These are phyloP conservation scores for Musa balbisiana DNA, from an alignment of 202 grass and related monocot genomes.

Conservation along the genomic window DNA sequence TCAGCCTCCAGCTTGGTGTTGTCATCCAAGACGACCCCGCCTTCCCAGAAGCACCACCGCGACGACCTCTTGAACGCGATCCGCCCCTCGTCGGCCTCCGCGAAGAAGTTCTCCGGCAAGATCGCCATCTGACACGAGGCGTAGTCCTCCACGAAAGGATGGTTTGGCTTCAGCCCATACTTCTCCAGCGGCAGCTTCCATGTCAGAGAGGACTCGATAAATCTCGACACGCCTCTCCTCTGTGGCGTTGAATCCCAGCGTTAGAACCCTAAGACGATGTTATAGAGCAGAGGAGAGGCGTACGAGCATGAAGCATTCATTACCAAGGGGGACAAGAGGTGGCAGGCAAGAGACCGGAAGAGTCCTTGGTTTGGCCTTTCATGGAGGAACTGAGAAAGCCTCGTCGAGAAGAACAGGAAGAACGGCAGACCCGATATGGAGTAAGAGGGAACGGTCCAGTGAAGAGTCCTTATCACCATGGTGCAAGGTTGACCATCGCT, in stretches of 20 bases:
- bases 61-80: constrained; percentile 53
- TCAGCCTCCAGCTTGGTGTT: constrained; percentile 69
- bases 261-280: not conserved
- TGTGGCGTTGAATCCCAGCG: constrained; percentile 14
- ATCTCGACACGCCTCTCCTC: constrained; percentile 71
- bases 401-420: constrained; percentile 87
- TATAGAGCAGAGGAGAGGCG: too few relatives aligned
- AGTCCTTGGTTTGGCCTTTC: constrained; percentile 64
- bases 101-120: constrained; percentile 83
- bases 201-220: constrained; percentile 85
- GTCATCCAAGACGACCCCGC: constrained; percentile 66
- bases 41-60: constrained; percentile 66
- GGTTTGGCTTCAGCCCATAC: constrained; percentile 72
- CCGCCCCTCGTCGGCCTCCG: constrained; percentile 53
- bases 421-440: constrained; percentile 93
- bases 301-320: not conserved
- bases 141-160: constrained; percentile 94
- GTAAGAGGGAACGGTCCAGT: constrained; percentile 95
- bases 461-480: constrained; percentile 76
- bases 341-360: constrained; percentile 52
- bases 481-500: constrained; percentile 67
- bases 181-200: constrained; percentile 75
- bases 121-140: constrained; percentile 97
- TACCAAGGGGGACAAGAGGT: constrained; percentile 66
- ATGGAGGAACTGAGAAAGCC: constrained; percentile 77